A percentile compares a stretch with the other conserved stretches of the same genome.
These are phyloP conservation scores for Pyrus hybrid DNA, from an alignment of 331 rosid genomes.

Conservation along the genomic window DNA sequence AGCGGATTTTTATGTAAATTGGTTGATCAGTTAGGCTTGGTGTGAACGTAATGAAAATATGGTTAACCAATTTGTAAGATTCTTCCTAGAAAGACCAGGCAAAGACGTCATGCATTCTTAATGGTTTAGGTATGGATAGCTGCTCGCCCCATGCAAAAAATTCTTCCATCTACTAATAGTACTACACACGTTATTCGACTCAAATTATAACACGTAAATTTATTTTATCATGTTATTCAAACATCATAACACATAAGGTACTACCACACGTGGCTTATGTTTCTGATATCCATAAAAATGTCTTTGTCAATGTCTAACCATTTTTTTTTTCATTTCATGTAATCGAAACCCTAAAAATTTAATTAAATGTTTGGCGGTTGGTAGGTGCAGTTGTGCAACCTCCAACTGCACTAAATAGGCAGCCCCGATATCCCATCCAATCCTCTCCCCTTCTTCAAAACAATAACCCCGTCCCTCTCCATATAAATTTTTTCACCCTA, in stretches of 20 bases:
- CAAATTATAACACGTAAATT: no score
- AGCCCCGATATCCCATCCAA: neutral
- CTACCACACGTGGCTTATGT: no score
- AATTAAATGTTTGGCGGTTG: constrained; percentile 21
- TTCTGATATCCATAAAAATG: neutral
- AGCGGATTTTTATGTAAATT: neutral
- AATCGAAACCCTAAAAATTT: neutral
- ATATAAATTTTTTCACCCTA: neutral
- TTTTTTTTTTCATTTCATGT: neutral
- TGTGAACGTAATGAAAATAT: neutral
- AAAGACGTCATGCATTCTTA: neutral
- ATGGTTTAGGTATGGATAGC: neutral
- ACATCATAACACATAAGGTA: no score
- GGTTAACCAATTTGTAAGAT: neutral
- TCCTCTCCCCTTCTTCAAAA: neutral
- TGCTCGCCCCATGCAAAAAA: neutral
- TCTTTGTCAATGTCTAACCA: neutral
- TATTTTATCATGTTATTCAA: no score
- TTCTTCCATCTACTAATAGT: neutral
- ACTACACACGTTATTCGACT: no score
- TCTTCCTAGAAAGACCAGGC: neutral
- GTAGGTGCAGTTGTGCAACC: constrained; percentile 33
- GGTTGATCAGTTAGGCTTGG: constrained; percentile 14
- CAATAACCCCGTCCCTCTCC: neutral
- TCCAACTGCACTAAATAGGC: constrained; percentile 23